These are phyloP conservation scores for Gomphus sp. DNA, from an alignment of 1,284 basidiomycete species.

Conservation along the genomic window DNA sequence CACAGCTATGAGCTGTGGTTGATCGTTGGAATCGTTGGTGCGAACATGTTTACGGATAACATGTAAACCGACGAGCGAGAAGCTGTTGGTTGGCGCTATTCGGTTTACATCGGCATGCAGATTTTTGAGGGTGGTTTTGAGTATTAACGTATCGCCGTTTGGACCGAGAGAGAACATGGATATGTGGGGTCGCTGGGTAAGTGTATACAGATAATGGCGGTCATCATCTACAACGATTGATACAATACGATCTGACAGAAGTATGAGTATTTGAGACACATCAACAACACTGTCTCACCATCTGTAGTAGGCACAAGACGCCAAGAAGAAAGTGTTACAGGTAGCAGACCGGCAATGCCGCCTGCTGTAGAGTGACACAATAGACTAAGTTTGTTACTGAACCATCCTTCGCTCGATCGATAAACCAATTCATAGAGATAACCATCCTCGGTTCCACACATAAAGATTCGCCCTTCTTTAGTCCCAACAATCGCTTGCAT, in stretches of 20 bases:
- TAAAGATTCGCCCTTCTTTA: conserved; percentile 81
- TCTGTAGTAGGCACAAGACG: conserved; percentile 35
- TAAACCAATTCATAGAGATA: conserved; percentile 92
- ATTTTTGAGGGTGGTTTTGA: conserved; percentile 8
- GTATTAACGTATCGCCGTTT: conserved; percentile 10
- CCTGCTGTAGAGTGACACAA: conserved; percentile 54
- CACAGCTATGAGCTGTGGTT: conserved; percentile 70
- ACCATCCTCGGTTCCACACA: conserved; percentile 80
- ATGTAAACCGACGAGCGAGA: conserved; percentile 58
- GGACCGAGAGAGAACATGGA: conserved; percentile 33
- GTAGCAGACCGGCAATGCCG: conserved; percentile 22
- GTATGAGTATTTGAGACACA: not conserved
- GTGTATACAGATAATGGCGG: conserved; percentile 66
- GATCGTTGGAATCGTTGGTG: conserved; percentile 50
- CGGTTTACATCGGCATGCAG: conserved; percentile 7
- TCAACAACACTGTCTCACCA: conserved; percentile 32
- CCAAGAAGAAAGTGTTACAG: conserved; percentile 16
- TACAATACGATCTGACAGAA: conserved; percentile 52
- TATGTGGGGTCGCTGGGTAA: conserved; percentile 62
- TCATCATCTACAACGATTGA: conserved; percentile 56
- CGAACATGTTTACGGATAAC: conserved; percentile 32
- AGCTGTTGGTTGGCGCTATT: conserved; percentile 28
- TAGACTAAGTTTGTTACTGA: conserved; percentile 75
- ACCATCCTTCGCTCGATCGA: conserved; percentile 88
- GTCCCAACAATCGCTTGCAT: conserved; percentile 82